Percentiles rank a stretch among this genome's conserved stretches.
Evolutionary conservation across 2,329 filamentous ascomycete genomes (phyloP).

Genomic region (Aspergillus proliferans): DNA sequence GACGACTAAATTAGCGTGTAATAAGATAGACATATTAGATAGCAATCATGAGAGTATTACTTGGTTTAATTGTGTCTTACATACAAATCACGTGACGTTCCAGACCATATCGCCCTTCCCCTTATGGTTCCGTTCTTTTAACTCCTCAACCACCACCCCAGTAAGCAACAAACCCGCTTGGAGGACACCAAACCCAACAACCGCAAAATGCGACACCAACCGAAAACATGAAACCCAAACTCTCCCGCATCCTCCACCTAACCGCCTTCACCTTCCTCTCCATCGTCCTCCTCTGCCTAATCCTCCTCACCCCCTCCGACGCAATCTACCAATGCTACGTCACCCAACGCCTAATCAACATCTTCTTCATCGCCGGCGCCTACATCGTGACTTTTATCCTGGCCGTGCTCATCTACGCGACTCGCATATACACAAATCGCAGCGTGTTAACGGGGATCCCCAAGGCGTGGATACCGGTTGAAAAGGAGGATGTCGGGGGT

Average conservation of each 20-base stretch:
- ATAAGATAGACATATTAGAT: not conserved
- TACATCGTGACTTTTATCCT: conserved; percentile 68
- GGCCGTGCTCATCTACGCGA: conserved; percentile 69
- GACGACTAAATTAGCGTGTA: conserved; percentile 20
- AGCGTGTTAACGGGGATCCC: conserved; percentile 75
- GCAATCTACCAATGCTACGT: conserved; percentile 69
- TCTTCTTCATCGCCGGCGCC: conserved; percentile 71
- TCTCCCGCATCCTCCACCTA: conserved; percentile 77
- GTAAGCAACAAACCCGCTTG: not conserved
- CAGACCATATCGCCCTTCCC: no score
- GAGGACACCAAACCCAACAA: not conserved
- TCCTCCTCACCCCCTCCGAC: conserved; percentile 75
- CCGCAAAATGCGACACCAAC: conserved; percentile 17
- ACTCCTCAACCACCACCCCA: not conserved
- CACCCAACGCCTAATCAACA: conserved; percentile 65
- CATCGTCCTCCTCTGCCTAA: conserved; percentile 63
- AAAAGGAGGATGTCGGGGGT: conserved; percentile 73
- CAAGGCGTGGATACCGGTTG: conserved; percentile 77
- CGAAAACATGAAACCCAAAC: conserved; percentile 28
- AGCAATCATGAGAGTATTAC: not conserved
- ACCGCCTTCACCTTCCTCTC: conserved; percentile 71
- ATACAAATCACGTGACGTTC: conserved; percentile 2
- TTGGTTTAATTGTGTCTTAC: not conserved
- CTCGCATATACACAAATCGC: conserved; percentile 80
- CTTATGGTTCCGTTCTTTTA: no score